phyloP scores from a whole-genome alignment of 805 yeast genomes.

The Sugiyamaella marilandica region DNA sequence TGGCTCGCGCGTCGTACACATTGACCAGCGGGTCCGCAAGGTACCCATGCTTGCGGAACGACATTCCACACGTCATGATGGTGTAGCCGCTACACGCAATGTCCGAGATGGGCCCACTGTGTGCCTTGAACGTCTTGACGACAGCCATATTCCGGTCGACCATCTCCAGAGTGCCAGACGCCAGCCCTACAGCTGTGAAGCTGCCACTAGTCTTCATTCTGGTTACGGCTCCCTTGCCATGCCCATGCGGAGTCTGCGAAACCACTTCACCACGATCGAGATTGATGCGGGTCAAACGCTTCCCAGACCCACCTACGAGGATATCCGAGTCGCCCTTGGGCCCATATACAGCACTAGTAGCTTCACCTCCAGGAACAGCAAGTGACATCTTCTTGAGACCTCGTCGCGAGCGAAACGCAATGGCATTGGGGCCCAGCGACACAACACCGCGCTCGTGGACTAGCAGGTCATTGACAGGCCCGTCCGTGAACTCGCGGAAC shows the following conservation, averaged over 20 bases:
- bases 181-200: slow-evolving; percentile 32
- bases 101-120: slow-evolving; percentile 37
- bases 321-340: slow-evolving; percentile 31
- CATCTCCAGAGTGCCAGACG: slow-evolving; percentile 33
- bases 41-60: slow-evolving; percentile 57
- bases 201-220: slow-evolving; percentile 30
- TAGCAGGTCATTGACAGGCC: slow-evolving; percentile 44
- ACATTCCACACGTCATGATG: slow-evolving; percentile 67
- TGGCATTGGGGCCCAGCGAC: slow-evolving; percentile 47
- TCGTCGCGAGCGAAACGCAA: slow-evolving; percentile 52
- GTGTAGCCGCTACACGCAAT: slow-evolving; percentile 34
- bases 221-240: slow-evolving; percentile 22
- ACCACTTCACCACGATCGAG: slow-evolving; percentile 35
- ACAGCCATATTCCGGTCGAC: slow-evolving; percentile 35
- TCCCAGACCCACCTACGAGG: slow-evolving; percentile 30
- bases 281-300: slow-evolving; percentile 31
- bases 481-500: slow-evolving; percentile 28
- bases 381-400: slow-evolving; percentile 40
- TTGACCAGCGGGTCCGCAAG: slow-evolving; percentile 76
- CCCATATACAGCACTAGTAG: slow-evolving; percentile 25
- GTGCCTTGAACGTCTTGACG: slow-evolving; percentile 31
- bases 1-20: slow-evolving; percentile 70
- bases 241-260: slow-evolving; percentile 8
- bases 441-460: slow-evolving; percentile 55
- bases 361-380: slow-evolving; percentile 13